Evolutionary conservation across 2,329 filamentous ascomycete genomes (phyloP).

Genomic region (Hymenoscyphus albidus): DNA sequence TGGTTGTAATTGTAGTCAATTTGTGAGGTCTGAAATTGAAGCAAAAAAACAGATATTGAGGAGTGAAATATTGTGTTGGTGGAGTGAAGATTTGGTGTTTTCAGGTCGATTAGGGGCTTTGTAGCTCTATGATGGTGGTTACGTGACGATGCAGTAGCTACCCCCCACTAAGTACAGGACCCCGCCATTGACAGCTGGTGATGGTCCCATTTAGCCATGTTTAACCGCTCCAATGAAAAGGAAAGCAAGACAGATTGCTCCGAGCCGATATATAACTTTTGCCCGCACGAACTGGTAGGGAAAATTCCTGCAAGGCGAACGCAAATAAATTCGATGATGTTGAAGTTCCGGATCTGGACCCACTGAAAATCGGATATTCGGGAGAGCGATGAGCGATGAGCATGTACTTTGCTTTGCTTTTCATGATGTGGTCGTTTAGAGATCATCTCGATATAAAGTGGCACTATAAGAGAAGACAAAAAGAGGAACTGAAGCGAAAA

Average conservation of each 20-base stretch:
- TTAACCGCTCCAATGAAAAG: conserved; percentile 29
- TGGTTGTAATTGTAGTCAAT: background rate
- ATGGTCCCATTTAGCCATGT: conserved; percentile 16
- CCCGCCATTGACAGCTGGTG: background rate
- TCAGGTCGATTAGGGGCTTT: background rate
- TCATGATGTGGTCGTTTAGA: background rate
- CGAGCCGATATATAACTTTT: too few species aligned
- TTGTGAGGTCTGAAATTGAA: background rate
- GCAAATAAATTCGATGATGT: background rate
- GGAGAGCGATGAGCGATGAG: background rate
- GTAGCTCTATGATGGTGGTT: background rate
- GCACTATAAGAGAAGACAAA: too few species aligned
- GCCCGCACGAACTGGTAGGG: too few species aligned
- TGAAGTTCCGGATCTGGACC: background rate
- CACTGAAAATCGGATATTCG: background rate
- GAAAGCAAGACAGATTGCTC: too few species aligned
- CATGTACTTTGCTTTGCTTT: background rate
- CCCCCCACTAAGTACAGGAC: background rate
- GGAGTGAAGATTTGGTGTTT: background rate
- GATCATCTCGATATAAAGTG: too few species aligned
- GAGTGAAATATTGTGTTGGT: background rate
- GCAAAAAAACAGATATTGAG: background rate
- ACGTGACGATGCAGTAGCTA: background rate
- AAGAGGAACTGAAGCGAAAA: too few species aligned
- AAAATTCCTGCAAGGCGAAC: background rate